Evolutionary conservation across 2,329 filamentous ascomycete species (phyloP).

Genomic region (Alternaria longipes): DNA sequence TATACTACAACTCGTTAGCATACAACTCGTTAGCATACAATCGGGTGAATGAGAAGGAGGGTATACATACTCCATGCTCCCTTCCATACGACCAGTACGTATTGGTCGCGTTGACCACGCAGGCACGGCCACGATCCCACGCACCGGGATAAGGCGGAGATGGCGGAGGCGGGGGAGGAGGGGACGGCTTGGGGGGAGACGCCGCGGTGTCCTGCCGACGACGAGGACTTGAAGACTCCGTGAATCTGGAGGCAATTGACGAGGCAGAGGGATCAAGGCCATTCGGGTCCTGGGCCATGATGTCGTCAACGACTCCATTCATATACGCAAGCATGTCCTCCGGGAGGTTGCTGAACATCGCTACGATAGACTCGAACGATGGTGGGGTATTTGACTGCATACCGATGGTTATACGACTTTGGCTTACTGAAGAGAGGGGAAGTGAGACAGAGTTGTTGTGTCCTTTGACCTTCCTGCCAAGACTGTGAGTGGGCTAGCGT

Average conservation of each 20-base stretch:
- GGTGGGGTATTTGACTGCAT: not conserved
- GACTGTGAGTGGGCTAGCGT: conserved; percentile 2
- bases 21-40: not conserved
- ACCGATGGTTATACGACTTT: not conserved
- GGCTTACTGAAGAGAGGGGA: not conserved
- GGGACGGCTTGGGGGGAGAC: not conserved
- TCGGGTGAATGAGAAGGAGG: not conserved
- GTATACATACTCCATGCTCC: not conserved
- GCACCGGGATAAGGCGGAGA: not conserved
- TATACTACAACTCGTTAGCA: not conserved
- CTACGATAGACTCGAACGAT: not conserved
- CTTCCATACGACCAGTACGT: conserved; percentile 7
- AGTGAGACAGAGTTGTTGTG: conserved; percentile 3
- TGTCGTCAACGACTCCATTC: accelerated
- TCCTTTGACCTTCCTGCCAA: not conserved
- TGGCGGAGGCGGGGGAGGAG: not conserved
- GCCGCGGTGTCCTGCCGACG: not conserved
- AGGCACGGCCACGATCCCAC: not conserved
- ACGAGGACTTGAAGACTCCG: not conserved
- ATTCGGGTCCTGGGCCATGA: not conserved
- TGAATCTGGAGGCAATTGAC: not conserved
- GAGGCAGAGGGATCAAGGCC: not conserved
- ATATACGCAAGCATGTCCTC: not conserved
- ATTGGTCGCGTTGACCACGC: not conserved
- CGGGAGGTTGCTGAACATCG: not conserved